A percentile compares a stretch with the other conserved stretches of the same genome.
These are phyloP conservation scores for Cyanidiococcus yangmingshanensis DNA, from an alignment of 23 red algal species.

Conservation along the genomic window DNA sequence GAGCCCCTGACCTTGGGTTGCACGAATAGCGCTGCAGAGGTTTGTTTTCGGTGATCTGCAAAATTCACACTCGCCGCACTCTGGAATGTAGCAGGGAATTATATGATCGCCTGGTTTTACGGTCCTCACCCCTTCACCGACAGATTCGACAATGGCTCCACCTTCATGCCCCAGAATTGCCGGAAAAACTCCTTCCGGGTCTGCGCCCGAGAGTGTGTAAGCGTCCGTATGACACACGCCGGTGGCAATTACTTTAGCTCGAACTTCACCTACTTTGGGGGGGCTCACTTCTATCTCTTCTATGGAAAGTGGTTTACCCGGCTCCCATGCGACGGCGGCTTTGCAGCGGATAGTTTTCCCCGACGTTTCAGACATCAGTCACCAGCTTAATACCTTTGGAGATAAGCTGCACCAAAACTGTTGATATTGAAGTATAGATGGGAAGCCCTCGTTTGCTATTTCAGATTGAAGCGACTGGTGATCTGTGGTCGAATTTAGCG, in stretches of 20 bases:
- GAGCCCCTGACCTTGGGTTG: conserved; percentile 68
- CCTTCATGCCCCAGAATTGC: conserved; percentile 79
- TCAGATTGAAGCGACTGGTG: no score
- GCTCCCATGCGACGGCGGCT: conserved; percentile 80
- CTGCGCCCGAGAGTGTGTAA: conserved; percentile 61
- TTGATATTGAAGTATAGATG: no score
- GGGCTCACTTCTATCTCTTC: conserved; percentile 68
- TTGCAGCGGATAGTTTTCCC: conserved; percentile 53
- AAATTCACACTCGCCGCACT: conserved; percentile 86
- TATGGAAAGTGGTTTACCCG: conserved; percentile 46
- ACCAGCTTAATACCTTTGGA: no score
- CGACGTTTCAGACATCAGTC: neutral
- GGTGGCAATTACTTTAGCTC: conserved; percentile 52
- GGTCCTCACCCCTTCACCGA: conserved; percentile 57
- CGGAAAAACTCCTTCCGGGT: conserved; percentile 88
- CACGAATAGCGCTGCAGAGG: conserved; percentile 61
- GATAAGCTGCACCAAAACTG: no score
- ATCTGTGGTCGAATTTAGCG: no score
- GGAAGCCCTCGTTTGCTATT: no score
- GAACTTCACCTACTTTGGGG: conserved; percentile 55
- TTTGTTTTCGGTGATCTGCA: conserved; percentile 71
- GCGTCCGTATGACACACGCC: conserved; percentile 87
- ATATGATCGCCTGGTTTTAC: conserved; percentile 63
- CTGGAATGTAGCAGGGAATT: conserved; percentile 71
- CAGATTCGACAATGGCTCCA: conserved; percentile 70